Evolutionary conservation across 177 flowering plant species (phyloP).

Genomic region (Vitis hybrid): DNA sequence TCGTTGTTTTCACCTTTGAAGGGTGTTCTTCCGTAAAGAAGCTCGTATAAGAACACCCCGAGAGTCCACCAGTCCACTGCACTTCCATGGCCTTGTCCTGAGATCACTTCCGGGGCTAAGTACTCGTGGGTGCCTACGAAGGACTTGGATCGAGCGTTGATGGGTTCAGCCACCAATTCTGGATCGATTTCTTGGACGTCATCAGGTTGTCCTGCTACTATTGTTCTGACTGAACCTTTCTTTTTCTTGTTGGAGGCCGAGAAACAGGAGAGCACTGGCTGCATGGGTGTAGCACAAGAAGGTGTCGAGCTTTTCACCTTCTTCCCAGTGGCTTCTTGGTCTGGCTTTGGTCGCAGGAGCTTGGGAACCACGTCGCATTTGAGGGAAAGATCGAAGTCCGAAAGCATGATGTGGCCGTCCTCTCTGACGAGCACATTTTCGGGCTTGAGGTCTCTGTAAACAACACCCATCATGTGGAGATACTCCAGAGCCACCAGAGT

Average conservation of each 20-base stretch:
- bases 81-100: conserved; percentile 82
- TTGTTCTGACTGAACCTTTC: conserved; percentile 8
- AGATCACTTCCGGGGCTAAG: conserved; percentile 87
- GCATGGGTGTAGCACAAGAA: conserved; percentile 58
- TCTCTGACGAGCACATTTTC: conserved; percentile 82
- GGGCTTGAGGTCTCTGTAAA: conserved; percentile 86
- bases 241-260: conserved; percentile 27
- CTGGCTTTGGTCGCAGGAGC: conserved; percentile 34
- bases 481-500: conserved; percentile 77
- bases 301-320: conserved; percentile 26
- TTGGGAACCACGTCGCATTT: conserved; percentile 84
- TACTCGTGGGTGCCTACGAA: conserved; percentile 95
- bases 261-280: conserved; percentile 77
- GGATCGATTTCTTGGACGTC: conserved; percentile 22
- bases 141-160: conserved; percentile 67
- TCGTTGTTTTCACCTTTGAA: conserved; percentile 88
- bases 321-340: conserved; percentile 2
- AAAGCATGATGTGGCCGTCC: conserved; percentile 93
- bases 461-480: conserved; percentile 92
- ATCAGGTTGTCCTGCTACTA: not conserved
- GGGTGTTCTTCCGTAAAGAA: conserved; percentile 79
- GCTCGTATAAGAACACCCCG: conserved; percentile 81
- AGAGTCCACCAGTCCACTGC: conserved; percentile 97
- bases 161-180: conserved; percentile 76
- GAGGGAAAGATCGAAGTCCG: conserved; percentile 85